A percentile compares a stretch with the other conserved stretches of the same genome.
phyloP scores from a whole-genome alignment of 2,329 filamentous ascomycete genomes.

The Botrytis fragariae region DNA sequence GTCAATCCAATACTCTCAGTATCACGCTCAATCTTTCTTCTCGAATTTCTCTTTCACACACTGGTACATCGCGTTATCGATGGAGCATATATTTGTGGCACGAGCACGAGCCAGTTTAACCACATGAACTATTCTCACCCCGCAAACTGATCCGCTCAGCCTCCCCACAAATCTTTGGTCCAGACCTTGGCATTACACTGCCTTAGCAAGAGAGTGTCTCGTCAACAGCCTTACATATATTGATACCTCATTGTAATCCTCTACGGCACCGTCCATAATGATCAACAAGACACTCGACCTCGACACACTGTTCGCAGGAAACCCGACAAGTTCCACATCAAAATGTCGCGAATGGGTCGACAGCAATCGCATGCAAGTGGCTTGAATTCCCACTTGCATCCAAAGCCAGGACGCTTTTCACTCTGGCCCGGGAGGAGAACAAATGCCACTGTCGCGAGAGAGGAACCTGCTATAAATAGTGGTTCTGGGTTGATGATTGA shows the following conservation, averaged over 20 bases:
- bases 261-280: slow-evolving; percentile 1
- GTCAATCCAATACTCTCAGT: background rate
- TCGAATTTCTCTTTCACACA: background rate
- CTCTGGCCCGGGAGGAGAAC: slow-evolving; percentile 13
- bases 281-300: background rate
- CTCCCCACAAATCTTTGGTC: slow-evolving; percentile 6
- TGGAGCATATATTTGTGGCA: background rate
- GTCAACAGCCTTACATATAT: slow-evolving; percentile 9
- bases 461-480: background rate
- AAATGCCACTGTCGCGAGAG: background rate
- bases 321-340: background rate
- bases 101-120: background rate
- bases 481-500: slow-evolving; percentile 4
- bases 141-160: slow-evolving; percentile 10
- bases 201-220: slow-evolving; percentile 5
- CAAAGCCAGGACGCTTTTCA: slow-evolving; percentile 13
- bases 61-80: background rate
- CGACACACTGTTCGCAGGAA: slow-evolving; percentile 11
- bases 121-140: slow-evolving; percentile 2
- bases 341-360: slow-evolving; percentile 14
- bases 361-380: slow-evolving; percentile 11
- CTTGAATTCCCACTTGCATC: background rate
- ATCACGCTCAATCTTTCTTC: background rate
- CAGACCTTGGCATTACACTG: slow-evolving; percentile 16
- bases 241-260: background rate